Conservation (phyloP, 1,284 basidiomycete species). For the Ustilago lituana region DNA sequence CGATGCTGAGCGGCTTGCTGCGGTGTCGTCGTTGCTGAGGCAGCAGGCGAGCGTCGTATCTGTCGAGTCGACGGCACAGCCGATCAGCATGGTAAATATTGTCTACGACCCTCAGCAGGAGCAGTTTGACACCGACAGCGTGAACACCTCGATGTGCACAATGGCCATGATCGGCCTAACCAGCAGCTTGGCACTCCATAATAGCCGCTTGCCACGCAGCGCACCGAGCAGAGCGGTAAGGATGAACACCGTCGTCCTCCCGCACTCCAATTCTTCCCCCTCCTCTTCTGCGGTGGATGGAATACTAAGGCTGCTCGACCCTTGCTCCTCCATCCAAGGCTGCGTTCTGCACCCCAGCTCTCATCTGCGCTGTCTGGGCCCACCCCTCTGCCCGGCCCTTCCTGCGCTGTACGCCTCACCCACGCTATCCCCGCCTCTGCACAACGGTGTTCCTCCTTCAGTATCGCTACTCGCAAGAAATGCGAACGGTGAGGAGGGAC, state of each 20-base stretch:
- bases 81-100: slow-evolving; percentile 12
- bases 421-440: too few species aligned
- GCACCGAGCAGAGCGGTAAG: not conserved
- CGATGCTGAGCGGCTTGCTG: not conserved
- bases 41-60: slow-evolving; percentile 2
- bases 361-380: not conserved
- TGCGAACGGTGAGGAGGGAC: not conserved
- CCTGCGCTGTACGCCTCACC: not conserved
- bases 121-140: not conserved
- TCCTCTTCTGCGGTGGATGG: not conserved
- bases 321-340: slow-evolving; percentile 11
- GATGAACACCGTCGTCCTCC: slow-evolving; percentile 5
- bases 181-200: not conserved
- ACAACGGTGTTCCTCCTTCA: too few species aligned
- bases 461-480: too few species aligned
- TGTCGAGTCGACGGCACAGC: too few species aligned
- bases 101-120: slow-evolving; percentile 3
- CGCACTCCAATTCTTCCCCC: not conserved
- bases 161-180: slow-evolving; percentile 8
- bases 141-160: not conserved
- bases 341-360: not conserved
- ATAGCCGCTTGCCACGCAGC: not conserved
- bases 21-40: slow-evolving; percentile 3
- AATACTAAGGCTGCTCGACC: slow-evolving; percentile 12
- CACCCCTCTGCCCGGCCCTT: slow-evolving; percentile 7